Evolutionary conservation across 116 monocot species (phyloP), one percentile per base, ranked within the genome.

Genomic region (Posidonia oceanica): DNA sequence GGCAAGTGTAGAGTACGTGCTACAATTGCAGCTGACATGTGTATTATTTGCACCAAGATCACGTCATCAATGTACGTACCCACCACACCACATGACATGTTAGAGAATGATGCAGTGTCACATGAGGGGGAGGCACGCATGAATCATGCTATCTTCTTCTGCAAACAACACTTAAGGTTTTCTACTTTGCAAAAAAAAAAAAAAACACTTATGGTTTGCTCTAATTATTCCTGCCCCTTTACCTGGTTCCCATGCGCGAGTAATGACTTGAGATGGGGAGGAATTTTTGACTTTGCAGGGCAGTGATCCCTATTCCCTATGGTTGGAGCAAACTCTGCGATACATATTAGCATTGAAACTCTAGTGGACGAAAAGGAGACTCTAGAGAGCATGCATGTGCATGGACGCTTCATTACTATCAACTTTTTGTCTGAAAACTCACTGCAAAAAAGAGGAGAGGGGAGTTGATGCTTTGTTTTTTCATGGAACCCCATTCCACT

Each of bases 81-180:
- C 48, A 48, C 48, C 48, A 48, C 12, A 48, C 12, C 48, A 48
- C 48, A 48, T 48, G 48, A 15, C 58, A 58, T 58, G 17, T n/a
- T 17, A 7, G 65, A 10, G 39, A 39, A 65, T 65, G 65, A 65
- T 65, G 65, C 65, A 7, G 65, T 14, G 6, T 65, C 40, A 18
- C 65, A 40, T 40, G 65, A 65, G n/a, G 41, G 7, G 5, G 41
- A 41, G 14, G 42, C 65, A 65, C 65, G 39, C 65, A 40, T 0
- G 20, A 65, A 65, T 65, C 65, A 65, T 65, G 15, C 65, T 65
- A 65, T 39, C 65, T 65, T 65, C 65, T n/a, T 36, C 65, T 41
- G 65, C 65, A 65, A 65, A 65, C 65, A 65, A 65, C 65, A 65
- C 41, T 42, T 42, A 63, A n/a, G 15, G 18, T 59, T 59, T 58